Base-by-base conservation (phyloP, 2,329 filamentous ascomycete genomes). In the Sclerotinia minor region DNA sequence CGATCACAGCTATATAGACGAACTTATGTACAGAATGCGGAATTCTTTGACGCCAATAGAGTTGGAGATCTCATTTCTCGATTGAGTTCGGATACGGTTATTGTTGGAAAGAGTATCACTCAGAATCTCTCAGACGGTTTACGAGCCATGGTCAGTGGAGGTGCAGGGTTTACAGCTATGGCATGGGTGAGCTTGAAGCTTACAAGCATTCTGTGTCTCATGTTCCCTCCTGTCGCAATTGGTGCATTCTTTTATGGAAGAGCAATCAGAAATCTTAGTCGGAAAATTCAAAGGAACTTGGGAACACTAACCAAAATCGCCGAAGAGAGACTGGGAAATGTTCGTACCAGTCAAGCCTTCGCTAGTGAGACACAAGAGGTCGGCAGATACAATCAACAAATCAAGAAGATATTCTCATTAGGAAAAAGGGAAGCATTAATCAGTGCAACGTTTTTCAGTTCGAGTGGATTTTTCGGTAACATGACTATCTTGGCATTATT, bases 101-200 rank as follows among this genome's bases (percentile, higher is more conserved):
- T 99, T 76, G 95, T 99, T 66, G 95, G 94, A 77, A 99, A 99
- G 80, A 97, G 93, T 75, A 97, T 99, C 72, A 99, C 95, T 0
- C 94, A 98, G 77, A 99, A 99, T 77, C 82, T 99, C 61, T 98
- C 94, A 7, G 95, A 99, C 79, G 95, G 95, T n/a, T 84, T 99
- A 64, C 87, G 95, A 69, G 90, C 95, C 21, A 81, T 95, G 44
- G 94, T 99, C 70, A 97, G 93, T 73, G 95, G 95, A 73, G 88
- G 86, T 44, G 94, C 94, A 69, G 96, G 95, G 3, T 91, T 99
- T 74, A 87, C 87, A 61, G 89, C 96, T 78, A 99, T 99, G 95
- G 87, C 92, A n/a, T 98, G 92, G 84, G 91, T 97, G 69, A 97
- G 92, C 77, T 85, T 96, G 66, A 91, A 96, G 79, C 84, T 99